Evolutionary conservation across 495 filamentous ascomycete species (phyloP).

Genomic region (Penicillium samsonianum): DNA sequence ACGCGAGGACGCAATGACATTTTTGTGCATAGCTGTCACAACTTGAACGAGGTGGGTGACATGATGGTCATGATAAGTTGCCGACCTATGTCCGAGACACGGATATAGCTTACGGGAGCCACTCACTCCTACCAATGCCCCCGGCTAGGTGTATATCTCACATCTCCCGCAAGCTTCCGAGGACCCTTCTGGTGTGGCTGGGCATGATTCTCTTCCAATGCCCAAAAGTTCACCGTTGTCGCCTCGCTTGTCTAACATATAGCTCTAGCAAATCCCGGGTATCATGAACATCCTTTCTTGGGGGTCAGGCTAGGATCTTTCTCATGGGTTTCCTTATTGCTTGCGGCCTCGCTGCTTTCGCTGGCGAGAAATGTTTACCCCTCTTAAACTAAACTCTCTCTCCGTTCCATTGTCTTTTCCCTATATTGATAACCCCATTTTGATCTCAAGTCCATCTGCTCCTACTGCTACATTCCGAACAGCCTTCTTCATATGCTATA

Average conservation of each 20-base stretch:
- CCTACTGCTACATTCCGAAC: neutral
- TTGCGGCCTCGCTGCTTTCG: neutral
- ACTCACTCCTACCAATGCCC: neutral
- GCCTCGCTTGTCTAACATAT: too few species aligned
- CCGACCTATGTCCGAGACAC: neutral
- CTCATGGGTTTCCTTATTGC: neutral
- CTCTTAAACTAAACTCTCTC: neutral
- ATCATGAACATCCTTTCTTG: neutral
- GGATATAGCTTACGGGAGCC: neutral
- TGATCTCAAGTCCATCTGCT: neutral
- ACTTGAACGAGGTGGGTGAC: neutral
- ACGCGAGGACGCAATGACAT: neutral
- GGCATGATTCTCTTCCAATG: neutral
- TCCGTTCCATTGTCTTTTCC: neutral
- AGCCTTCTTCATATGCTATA: neutral
- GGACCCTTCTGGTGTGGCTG: neutral
- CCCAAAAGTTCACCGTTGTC: neutral
- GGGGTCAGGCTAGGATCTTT: neutral
- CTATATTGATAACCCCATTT: neutral
- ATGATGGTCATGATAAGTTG: neutral
- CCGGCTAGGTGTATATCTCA: neutral
- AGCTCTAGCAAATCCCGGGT: neutral
- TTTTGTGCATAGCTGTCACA: neutral
- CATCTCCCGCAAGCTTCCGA: neutral
- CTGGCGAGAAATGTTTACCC: neutral